A percentile compares a stretch with the other conserved stretches of the same genome.
Evolutionary conservation across 140 eudicot species (phyloP).

Genomic region (Oenanthe javanica): DNA sequence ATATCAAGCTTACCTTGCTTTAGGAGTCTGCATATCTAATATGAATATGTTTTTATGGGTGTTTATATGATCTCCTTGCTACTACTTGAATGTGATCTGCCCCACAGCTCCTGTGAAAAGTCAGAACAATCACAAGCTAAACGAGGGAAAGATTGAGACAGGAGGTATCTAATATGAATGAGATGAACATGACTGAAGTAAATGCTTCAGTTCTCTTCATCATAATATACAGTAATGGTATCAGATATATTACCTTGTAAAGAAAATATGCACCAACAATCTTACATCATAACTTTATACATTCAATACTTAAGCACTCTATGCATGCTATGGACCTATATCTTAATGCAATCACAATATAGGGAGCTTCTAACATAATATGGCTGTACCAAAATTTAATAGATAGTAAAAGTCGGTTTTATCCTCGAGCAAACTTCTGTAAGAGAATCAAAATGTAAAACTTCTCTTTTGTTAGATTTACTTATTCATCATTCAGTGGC

Average conservation of each 20-base stretch:
- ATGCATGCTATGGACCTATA: not conserved
- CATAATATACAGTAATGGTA: not conserved
- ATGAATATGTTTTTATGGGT: not conserved
- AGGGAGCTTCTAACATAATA: constrained; percentile 1
- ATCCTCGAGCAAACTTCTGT: not conserved
- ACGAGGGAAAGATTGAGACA: constrained; percentile 12
- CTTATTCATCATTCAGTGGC: not conserved
- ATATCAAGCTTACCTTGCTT: constrained; percentile 21
- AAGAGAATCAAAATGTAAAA: not conserved
- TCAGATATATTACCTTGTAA: not conserved
- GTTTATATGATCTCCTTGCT: constrained; percentile 10
- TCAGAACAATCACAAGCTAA: constrained; percentile 25
- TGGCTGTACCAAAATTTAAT: too few relatives aligned
- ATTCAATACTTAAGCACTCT: not conserved
- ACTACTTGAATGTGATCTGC: constrained; percentile 30
- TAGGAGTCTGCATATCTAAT: constrained; percentile 24
- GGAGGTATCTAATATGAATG: constrained; percentile 22
- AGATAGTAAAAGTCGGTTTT: not conserved
- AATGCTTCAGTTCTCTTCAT: not conserved
- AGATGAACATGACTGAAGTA: constrained; percentile 19
- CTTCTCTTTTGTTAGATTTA: not conserved
- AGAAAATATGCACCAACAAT: not conserved
- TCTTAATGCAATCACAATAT: not conserved
- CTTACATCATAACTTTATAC: not conserved
- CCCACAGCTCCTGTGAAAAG: constrained; percentile 32